phyloP scores from a whole-genome alignment of 23 red algal species.

The Gracilaria gracilis region DNA sequence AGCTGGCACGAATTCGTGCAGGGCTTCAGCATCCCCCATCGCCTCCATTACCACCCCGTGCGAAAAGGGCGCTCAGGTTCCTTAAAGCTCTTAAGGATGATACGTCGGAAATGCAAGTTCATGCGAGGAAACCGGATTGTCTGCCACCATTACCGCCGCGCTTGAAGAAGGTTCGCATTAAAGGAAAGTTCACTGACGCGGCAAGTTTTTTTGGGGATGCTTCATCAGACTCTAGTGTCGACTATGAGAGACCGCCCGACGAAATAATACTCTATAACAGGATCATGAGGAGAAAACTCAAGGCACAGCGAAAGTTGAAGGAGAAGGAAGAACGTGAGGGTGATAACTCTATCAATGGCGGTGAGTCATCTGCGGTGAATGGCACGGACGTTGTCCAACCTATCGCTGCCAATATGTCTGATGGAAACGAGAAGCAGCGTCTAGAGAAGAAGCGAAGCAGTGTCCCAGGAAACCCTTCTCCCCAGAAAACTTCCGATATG shows the following conservation, averaged over 20 bases:
- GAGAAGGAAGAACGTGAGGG: not conserved
- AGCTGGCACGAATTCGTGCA: not conserved
- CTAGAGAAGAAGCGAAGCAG: not conserved
- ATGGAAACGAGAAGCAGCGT: not conserved
- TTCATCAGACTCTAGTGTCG: not conserved
- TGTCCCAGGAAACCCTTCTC: not conserved
- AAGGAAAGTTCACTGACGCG: not conserved
- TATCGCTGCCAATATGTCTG: not conserved
- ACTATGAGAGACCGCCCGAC: slow-evolving; percentile 25
- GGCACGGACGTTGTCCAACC: not conserved
- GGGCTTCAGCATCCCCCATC: not conserved
- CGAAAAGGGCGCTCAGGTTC: slow-evolving; percentile 20
- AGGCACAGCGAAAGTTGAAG: not conserved
- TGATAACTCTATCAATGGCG: not conserved
- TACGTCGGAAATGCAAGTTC: not conserved
- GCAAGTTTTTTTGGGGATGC: not conserved
- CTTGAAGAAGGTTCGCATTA: not conserved
- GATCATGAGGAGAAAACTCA: not conserved
- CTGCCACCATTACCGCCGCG: slow-evolving; percentile 3
- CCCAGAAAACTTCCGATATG: not conserved
- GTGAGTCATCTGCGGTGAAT: not conserved
- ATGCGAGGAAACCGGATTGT: not conserved
- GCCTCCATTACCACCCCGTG: not conserved
- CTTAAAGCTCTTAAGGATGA: not conserved
- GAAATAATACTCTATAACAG: not conserved